Evolutionary conservation across 2,329 filamentous ascomycete genomes (phyloP).

Genomic region (Coleophoma eucalyptorum): DNA sequence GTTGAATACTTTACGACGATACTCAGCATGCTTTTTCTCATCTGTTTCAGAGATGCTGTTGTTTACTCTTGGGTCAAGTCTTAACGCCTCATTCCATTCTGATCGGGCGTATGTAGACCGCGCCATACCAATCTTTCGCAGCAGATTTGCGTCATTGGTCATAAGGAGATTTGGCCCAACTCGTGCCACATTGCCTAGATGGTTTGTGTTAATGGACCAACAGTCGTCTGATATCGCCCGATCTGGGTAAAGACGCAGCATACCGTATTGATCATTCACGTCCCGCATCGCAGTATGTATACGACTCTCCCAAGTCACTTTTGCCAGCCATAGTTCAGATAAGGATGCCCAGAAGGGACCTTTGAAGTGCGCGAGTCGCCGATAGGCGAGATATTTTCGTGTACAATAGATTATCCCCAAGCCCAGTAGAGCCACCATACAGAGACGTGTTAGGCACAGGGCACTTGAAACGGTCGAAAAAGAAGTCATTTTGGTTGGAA

Average conservation of each 20-base stretch:
- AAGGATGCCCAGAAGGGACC: not conserved
- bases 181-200: constrained; percentile 30
- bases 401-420: no score
- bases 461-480: no score
- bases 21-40: constrained; percentile 35
- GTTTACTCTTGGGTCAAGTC: constrained; percentile 46
- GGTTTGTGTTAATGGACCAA: not conserved
- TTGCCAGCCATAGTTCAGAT: not conserved
- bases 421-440: no score
- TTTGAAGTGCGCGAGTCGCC: not conserved
- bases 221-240: not conserved
- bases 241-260: not conserved
- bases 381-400: no score
- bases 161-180: constrained; percentile 35
- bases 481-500: no score
- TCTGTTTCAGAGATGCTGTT: constrained; percentile 47
- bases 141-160: constrained; percentile 33
- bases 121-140: constrained; percentile 32
- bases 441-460: no score
- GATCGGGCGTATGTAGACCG: constrained; percentile 32
- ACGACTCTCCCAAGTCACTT: not conserved
- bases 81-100: constrained; percentile 41
- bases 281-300: not conserved
- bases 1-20: constrained; percentile 42
- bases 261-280: not conserved